Evolutionary conservation across 495 filamentous ascomycete species (phyloP), one percentile per base, ranked within the genome.

Genomic region (Talaromyces adpressus): DNA sequence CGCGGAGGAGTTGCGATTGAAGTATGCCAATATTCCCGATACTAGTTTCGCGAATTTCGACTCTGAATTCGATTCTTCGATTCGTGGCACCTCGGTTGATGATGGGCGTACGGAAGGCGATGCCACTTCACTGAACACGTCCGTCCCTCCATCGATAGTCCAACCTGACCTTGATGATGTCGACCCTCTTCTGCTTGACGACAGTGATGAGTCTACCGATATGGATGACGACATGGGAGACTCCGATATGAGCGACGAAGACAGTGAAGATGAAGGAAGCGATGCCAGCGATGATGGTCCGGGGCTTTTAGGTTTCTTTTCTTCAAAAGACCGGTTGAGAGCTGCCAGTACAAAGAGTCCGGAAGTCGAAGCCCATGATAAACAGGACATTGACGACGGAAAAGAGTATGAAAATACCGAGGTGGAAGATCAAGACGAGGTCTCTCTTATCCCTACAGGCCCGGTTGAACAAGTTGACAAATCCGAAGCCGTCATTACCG

Each of bases 221-320:
- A 96, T 97, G 93, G 88, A 92, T 67, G 89, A 92, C 68, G 90
- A 93, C 65, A 83, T 90, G 73, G 86, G 85, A 27, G 88, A 89
- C 32, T 87, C 80, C 45, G 87, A 89, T 49, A 73, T 72, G 27
- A 78, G 73, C 16, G 84, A 82, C 6, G 79, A 78, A 29, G 77
- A 75, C 9, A 81, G 76, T 16, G 81, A 80, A 27, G 80, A 76
- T 11, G 81, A 82, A 30, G 81, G 86, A 45, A 82, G 77, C 16
- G 81, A 78, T 6, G 72, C 77, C 4, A 82, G 79, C 27, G 78
- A 76, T 14, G 72, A 66, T 39, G 80, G 80, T 52, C 71, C 79
- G 34, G 89, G 87, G 23, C 75, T 92, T 27, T 75, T 93, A 22
- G 89, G 90, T 0, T 86, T 93, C 62, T 86, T 86, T 66, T 77